phyloP scores from a whole-genome alignment of 2,329 filamentous ascomycete species.

The Emergomyces africanus region DNA sequence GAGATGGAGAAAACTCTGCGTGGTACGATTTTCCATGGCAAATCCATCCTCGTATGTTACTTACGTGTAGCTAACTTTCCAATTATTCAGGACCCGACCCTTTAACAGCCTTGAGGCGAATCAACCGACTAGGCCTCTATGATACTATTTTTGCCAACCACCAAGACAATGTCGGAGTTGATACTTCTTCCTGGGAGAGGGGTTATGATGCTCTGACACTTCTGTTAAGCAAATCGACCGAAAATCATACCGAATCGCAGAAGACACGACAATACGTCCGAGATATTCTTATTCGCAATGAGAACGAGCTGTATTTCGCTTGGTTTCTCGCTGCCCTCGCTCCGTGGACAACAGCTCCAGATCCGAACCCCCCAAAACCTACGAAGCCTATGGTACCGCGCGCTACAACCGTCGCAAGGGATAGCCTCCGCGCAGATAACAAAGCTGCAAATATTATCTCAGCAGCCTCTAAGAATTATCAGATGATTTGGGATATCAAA shows the following conservation, averaged over 20 bases:
- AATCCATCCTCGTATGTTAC: not conserved
- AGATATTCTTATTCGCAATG: conserved; percentile 45
- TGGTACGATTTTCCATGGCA: conserved; percentile 33
- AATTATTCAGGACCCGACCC: conserved; percentile 25
- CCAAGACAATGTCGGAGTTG: conserved; percentile 40
- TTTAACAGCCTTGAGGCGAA: conserved; percentile 24
- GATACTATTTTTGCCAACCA: conserved; percentile 31
- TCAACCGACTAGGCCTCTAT: conserved; percentile 27
- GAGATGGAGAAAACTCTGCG: conserved; percentile 88
- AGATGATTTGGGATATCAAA: conserved; percentile 52
- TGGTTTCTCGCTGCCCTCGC: conserved; percentile 66
- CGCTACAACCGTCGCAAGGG: conserved; percentile 52
- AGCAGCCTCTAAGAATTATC: conserved; percentile 49
- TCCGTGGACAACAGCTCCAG: conserved; percentile 52
- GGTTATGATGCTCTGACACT: conserved; percentile 52
- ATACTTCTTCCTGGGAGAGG: conserved; percentile 47
- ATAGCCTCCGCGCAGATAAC: conserved; percentile 70
- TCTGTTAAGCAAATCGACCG: conserved; percentile 27
- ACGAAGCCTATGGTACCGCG: conserved; percentile 46
- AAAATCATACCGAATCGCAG: conserved; percentile 21
- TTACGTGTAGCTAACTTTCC: not conserved
- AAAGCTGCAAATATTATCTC: conserved; percentile 57
- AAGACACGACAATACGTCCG: conserved; percentile 17
- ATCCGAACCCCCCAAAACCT: conserved; percentile 21
- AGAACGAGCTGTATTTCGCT: conserved; percentile 55